A percentile compares a stretch with the other conserved stretches of the same genome.
Conservation (phyloP, 2,329 filamentous ascomycete genomes). For the Emergomyces orientalis region DNA sequence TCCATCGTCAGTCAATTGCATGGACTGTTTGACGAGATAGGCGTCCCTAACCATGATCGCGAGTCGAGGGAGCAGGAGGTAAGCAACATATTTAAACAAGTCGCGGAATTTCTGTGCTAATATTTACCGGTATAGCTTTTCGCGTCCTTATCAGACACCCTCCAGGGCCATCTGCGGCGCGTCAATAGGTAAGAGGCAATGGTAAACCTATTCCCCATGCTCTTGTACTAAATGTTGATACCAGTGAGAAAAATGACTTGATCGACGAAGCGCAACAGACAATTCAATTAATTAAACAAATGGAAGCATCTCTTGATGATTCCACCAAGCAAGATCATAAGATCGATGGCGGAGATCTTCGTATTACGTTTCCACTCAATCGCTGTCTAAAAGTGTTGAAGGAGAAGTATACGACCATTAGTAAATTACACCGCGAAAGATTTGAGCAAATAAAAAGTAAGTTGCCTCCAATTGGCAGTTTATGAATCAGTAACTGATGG, state of each 20-base stretch:
- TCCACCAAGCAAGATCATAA: conserved; percentile 56
- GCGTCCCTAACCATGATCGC: conserved; percentile 85
- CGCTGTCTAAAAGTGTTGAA: conserved; percentile 71
- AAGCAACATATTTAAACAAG: conserved; percentile 25
- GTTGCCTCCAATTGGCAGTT: conserved; percentile 26
- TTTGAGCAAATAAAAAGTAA: conserved; percentile 92
- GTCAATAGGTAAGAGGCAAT: conserved; percentile 54
- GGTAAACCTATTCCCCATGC: neutral
- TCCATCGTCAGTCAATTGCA: conserved; percentile 89
- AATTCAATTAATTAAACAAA: conserved; percentile 79
- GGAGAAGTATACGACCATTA: conserved; percentile 74
- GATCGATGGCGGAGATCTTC: conserved; percentile 51
- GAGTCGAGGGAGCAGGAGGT: conserved; percentile 85
- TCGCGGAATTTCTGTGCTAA: neutral
- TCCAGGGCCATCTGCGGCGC: conserved; percentile 78
- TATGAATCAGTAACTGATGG: neutral
- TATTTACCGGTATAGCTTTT: conserved; percentile 57
- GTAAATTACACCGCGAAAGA: conserved; percentile 76
- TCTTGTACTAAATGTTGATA: conserved; percentile 10
- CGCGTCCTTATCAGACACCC: conserved; percentile 76
- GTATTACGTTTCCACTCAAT: conserved; percentile 73
- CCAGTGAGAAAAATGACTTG: conserved; percentile 75
- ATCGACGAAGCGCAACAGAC: conserved; percentile 81
- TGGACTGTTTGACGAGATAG: conserved; percentile 93
- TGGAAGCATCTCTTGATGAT: conserved; percentile 84